phyloP scores from a whole-genome alignment of 2,329 filamentous ascomycete species.

The Ceratocystis ficicola region DNA sequence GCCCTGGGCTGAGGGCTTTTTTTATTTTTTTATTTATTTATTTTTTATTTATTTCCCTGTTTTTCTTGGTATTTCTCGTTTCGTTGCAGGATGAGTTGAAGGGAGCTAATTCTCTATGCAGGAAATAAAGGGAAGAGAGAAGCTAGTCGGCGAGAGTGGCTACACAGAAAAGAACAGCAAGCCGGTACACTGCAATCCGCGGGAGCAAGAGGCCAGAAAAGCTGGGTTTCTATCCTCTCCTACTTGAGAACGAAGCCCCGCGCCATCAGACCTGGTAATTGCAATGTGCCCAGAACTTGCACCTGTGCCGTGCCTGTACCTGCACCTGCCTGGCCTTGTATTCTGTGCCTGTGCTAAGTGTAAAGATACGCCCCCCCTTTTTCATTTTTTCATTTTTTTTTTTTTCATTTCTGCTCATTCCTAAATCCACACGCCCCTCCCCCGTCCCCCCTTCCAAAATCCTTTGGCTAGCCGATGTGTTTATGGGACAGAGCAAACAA shows the following conservation, averaged over 20 bases:
- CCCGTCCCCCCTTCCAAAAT: neutral
- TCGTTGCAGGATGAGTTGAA: too few relatives aligned
- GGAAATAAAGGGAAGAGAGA: too few relatives aligned
- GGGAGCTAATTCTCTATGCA: too few relatives aligned
- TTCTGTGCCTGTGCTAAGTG: neutral
- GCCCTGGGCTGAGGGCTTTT: neutral
- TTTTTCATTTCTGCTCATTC: neutral
- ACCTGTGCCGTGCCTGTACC: neutral
- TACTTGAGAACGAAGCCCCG: neutral
- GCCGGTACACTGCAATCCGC: neutral
- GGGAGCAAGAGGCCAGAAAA: neutral
- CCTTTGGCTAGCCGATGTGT: neutral
- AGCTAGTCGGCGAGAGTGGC: too few relatives aligned
- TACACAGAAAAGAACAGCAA: neutral
- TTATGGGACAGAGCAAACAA: conserved; percentile 5
- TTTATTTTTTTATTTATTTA: neutral
- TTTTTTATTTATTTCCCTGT: neutral
- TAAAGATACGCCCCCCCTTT: neutral
- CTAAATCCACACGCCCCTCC: neutral
- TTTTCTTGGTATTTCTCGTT: neutral
- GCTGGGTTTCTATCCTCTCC: too few relatives aligned
- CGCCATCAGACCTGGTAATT: neutral
- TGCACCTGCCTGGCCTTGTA: neutral
- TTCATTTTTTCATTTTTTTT: too few relatives aligned
- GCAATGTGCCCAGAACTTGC: neutral